Evolutionary conservation across 768 basidiomycete genomes (phyloP).

Genomic region (Kwoniella shandongensis): DNA sequence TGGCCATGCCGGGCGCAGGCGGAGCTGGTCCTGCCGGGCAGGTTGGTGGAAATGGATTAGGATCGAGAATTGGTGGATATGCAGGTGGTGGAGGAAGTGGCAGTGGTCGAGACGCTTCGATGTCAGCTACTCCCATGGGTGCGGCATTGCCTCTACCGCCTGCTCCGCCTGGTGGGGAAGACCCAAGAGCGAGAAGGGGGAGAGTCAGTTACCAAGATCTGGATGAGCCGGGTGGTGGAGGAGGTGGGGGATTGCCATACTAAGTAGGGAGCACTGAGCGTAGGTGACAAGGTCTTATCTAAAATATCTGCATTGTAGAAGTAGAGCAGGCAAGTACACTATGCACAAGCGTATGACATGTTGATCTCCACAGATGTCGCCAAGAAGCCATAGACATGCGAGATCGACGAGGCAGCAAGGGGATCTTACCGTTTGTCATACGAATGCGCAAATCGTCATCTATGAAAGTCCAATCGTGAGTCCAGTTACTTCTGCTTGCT

Average conservation of each 20-base stretch:
- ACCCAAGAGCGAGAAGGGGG: slow-evolving; percentile 81
- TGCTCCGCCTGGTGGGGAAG: slow-evolving; percentile 85
- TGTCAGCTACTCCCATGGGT: slow-evolving; percentile 37
- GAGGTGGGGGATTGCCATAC: slow-evolving; percentile 53
- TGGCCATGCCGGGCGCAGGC: slow-evolving; percentile 9
- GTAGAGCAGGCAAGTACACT: no score
- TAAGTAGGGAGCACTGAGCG: slow-evolving; percentile 9
- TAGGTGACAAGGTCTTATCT: no score
- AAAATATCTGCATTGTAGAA: no score
- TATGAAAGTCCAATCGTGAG: no score
- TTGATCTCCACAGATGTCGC: no score
- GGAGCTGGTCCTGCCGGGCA: slow-evolving; percentile 50
- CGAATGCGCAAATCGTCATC: no score
- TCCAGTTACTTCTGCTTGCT: no score
- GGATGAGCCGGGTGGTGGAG: slow-evolving; percentile 80
- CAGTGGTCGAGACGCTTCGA: slow-evolving; percentile 37
- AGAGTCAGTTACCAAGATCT: slow-evolving; percentile 94
- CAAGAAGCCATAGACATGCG: no score
- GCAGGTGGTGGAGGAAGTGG: slow-evolving; percentile 38
- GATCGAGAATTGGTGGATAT: slow-evolving; percentile 78
- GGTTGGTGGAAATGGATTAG: slow-evolving; percentile 63
- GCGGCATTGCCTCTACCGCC: slow-evolving; percentile 64
- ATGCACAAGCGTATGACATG: no score
- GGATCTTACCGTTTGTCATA: no score
- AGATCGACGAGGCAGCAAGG: no score